Base-by-base conservation (phyloP, 192 early-diverging fungal genomes). In the Dimargaris xerosporica region DNA sequence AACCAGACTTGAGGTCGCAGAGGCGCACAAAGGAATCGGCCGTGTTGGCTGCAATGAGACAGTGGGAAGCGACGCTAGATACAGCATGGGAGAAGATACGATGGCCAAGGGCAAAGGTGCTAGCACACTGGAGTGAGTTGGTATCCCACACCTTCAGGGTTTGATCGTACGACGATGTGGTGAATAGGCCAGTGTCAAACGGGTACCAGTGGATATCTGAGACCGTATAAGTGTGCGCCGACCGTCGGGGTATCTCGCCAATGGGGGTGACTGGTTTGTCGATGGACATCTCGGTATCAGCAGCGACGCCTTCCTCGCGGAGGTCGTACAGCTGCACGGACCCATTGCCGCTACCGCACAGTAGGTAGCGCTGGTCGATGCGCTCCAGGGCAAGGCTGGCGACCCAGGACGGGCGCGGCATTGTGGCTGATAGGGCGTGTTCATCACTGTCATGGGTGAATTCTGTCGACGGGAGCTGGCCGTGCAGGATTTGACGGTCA, bases 131-230 rank as follows among this genome's bases (percentile, higher is more conserved):
- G 83, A 96, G 78, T 13, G 71, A 53, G 61, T 78, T 78, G 3
- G 91, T 83, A 52, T 96, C 90, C 90, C 89, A 93, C 17, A 88
- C 78, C 44, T 85, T 81, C 19, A 93, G 63, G 0, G 83, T 85
- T 41, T 75, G 68, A 67, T 96, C 93, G 62, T 84, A 84, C 0
- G 89, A 90, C 0, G 81, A 80, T 1, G 82, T 85, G 0, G 84
- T 82, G 69, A 93, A 93, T 75, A 93, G 78, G 42, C 90, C 91
- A 17, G 80, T 84, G 69, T 93, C 90, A 47, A 81, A 75, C 4
- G 88, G 84, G 65, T 87, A 93, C 93, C 93, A 96, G 4, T 73
- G 69, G 0, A 90, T 75, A 45, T 74, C 74, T 5, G 90, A 82
- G 3, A 95, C 74, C 7, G 78, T 75, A 60, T 78, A 84, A 34